Percentiles rank a stretch among this genome's conserved stretches.
Evolutionary conservation across 495 filamentous ascomycete genomes (phyloP).

Genomic region (Trichoderma reesei): DNA sequence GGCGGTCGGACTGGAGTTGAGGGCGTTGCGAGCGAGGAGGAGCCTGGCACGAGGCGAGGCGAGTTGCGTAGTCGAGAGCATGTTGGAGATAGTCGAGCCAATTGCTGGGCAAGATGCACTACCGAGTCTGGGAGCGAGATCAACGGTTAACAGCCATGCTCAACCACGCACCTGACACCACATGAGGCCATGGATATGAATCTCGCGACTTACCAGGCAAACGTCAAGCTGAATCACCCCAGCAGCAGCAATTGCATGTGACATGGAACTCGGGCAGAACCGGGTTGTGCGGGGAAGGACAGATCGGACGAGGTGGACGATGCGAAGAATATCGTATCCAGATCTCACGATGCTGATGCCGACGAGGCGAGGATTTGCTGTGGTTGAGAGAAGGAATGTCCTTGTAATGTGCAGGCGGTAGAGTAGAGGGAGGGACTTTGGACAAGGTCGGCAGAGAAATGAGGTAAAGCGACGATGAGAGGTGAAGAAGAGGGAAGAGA

Average conservation of each 20-base stretch:
- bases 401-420: not conserved
- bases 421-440: not conserved
- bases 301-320: not conserved
- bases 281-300: slow-evolving; percentile 1
- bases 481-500: not conserved
- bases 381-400: not conserved
- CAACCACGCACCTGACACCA: not conserved
- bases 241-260: slow-evolving; percentile 8
- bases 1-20: slow-evolving; percentile 6
- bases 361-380: not conserved
- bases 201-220: not conserved
- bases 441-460: not conserved
- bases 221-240: slow-evolving; percentile 5
- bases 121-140: not conserved
- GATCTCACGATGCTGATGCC: too few species aligned
- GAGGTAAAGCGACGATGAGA: not conserved
- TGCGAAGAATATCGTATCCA: too few species aligned
- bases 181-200: not conserved
- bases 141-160: not conserved
- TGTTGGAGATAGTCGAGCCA: not conserved
- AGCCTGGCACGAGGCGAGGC: slow-evolving; percentile 24
- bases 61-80: not conserved
- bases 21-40: slow-evolving; percentile 16
- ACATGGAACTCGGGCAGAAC: slow-evolving; percentile 8
- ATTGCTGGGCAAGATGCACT: not conserved